These are phyloP conservation scores for Incumbomyces lentus DNA, from an alignment of 2,329 filamentous ascomycete genomes.

Conservation along the genomic window DNA sequence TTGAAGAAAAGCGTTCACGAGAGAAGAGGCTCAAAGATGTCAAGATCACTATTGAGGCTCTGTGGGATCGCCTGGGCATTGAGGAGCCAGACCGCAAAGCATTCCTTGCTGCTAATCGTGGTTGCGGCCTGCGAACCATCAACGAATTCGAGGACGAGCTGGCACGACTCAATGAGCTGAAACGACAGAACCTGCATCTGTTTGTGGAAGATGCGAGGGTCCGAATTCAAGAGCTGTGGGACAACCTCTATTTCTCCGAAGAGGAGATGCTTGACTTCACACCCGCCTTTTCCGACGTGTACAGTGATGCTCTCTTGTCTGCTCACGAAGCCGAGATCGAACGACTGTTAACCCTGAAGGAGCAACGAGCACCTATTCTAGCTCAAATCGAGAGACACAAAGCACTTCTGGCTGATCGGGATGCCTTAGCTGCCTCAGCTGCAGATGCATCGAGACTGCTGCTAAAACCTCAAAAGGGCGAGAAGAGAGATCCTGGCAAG, in stretches of 20 bases:
- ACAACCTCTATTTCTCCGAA: slow-evolving; percentile 84
- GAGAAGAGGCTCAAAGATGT: slow-evolving; percentile 71
- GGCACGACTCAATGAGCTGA: slow-evolving; percentile 74
- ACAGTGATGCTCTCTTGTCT: slow-evolving; percentile 87
- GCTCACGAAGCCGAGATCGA: slow-evolving; percentile 87
- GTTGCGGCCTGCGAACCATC: slow-evolving; percentile 81
- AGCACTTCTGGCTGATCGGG: slow-evolving; percentile 70
- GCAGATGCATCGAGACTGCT: slow-evolving; percentile 91
- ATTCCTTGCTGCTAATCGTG: slow-evolving; percentile 79
- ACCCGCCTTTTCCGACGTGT: slow-evolving; percentile 92
- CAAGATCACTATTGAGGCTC: slow-evolving; percentile 62
- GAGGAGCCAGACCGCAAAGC: slow-evolving; percentile 72
- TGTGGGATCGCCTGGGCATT: slow-evolving; percentile 82
- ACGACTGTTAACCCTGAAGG: slow-evolving; percentile 68
- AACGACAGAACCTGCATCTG: slow-evolving; percentile 85
- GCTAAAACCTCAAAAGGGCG: slow-evolving; percentile 82
- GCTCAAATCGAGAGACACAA: slow-evolving; percentile 75
- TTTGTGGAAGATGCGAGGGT: slow-evolving; percentile 92
- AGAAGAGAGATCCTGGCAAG: slow-evolving; percentile 88
- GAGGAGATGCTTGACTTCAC: slow-evolving; percentile 99
- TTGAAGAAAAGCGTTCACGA: slow-evolving; percentile 78
- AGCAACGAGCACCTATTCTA: slow-evolving; percentile 77
- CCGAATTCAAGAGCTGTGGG: slow-evolving; percentile 91
- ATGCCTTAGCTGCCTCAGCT: slow-evolving; percentile 79
- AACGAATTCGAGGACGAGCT: slow-evolving; percentile 95